These are phyloP conservation scores for Galerina sulciceps DNA, from an alignment of 768 basidiomycete genomes.

Conservation along the genomic window DNA sequence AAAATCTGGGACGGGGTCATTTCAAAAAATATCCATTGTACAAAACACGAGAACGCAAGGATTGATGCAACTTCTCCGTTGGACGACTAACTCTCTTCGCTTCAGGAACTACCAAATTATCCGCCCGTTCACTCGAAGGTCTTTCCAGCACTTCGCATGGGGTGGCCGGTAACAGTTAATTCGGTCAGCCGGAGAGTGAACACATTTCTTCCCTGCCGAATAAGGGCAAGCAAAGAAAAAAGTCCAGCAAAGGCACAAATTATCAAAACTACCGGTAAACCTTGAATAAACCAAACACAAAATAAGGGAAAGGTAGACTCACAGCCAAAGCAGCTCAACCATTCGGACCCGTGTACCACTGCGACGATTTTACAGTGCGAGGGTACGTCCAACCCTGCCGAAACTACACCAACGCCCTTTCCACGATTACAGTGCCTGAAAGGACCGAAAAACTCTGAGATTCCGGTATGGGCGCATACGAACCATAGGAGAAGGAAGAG, in stretches of 20 bases:
- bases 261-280: background rate
- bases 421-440: constrained; percentile 11
- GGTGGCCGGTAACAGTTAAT: background rate
- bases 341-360: constrained; percentile 6
- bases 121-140: background rate
- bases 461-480: constrained; percentile 10
- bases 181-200: constrained; percentile 1
- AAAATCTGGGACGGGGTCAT: too few species aligned
- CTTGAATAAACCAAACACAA: background rate
- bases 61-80: too few species aligned
- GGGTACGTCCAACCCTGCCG: constrained; percentile 8
- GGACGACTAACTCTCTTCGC: too few species aligned
- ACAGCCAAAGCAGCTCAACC: constrained; percentile 11
- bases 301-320: background rate
- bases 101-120: too few species aligned
- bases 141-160: background rate
- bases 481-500: constrained; percentile 11
- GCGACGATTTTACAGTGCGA: constrained; percentile 11
- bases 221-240: background rate
- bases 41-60: too few species aligned
- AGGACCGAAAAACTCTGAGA: constrained; percentile 10
- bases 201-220: constrained; percentile 4
- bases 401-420: constrained; percentile 2
- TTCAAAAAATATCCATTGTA: too few species aligned
- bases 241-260: constrained; percentile 7